Percentiles rank a stretch among this genome's conserved stretches.
Evolutionary conservation across 1,284 basidiomycete species (phyloP).

Genomic region (Pseudozyma tsukubaensis): DNA sequence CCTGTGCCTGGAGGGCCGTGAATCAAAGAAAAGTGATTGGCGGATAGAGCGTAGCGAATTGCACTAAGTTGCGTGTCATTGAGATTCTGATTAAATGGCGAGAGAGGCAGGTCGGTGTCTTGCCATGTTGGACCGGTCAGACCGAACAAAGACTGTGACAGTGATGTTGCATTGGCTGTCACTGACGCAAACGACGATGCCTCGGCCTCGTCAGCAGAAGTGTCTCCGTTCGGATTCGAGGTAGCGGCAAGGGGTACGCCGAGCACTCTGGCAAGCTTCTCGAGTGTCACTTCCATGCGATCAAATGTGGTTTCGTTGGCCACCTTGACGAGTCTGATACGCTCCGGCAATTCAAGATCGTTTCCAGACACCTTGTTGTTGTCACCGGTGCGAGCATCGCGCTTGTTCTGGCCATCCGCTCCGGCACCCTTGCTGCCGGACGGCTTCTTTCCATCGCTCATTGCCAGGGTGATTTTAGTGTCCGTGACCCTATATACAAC

Average conservation of each 20-base stretch:
- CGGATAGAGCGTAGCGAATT: constrained; percentile 78
- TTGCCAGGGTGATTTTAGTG: constrained; percentile 29
- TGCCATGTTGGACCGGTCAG: constrained; percentile 49
- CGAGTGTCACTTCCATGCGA: constrained; percentile 70
- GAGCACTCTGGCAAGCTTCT: constrained; percentile 37
- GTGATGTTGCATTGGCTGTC: constrained; percentile 38
- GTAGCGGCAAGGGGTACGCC: constrained; percentile 23
- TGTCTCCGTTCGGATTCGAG: constrained; percentile 15
- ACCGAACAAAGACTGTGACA: constrained; percentile 55
- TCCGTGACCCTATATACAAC: constrained; percentile 46
- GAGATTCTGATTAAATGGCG: constrained; percentile 80
- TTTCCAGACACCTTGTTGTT: constrained; percentile 72
- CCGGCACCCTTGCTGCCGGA: not conserved
- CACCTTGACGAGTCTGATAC: constrained; percentile 85
- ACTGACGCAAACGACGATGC: constrained; percentile 9
- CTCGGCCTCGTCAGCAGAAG: constrained; percentile 35
- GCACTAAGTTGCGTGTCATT: constrained; percentile 88
- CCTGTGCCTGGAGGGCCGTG: constrained; percentile 86
- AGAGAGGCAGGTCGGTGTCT: constrained; percentile 27
- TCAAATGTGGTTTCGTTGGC: constrained; percentile 93
- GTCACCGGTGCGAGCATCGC: constrained; percentile 31
- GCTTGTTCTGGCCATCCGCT: constrained; percentile 23
- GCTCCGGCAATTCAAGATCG: constrained; percentile 82
- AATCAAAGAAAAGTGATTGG: constrained; percentile 85
- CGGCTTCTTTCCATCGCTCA: constrained; percentile 29